phyloP scores from a whole-genome alignment of 75 land plant species.

The Adiantum capillusveneris region DNA sequence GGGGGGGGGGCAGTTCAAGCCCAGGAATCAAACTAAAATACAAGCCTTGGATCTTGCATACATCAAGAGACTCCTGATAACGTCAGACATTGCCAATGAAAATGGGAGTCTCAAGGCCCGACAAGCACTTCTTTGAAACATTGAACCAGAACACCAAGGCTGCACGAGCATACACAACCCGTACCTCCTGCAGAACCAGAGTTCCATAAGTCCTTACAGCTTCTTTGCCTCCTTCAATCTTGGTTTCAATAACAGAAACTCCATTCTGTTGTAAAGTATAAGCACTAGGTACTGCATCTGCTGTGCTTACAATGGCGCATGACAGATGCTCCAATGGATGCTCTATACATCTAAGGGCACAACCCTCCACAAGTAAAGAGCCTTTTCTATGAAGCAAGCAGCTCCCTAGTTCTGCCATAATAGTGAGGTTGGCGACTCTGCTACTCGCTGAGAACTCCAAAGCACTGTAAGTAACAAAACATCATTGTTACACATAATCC shows the following conservation, averaged over 20 bases:
- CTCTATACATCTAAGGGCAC: conserved; percentile 78
- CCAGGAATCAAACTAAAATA: no score
- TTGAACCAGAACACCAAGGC: conserved; percentile 91
- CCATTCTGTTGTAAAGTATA: conserved; percentile 26
- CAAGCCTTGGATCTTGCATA: no score
- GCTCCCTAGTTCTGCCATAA: conserved; percentile 89
- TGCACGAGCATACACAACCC: conserved; percentile 74
- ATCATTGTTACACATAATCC: no score
- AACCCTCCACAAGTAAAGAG: conserved; percentile 66
- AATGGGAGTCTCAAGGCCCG: no score
- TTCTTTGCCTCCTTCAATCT: conserved; percentile 89
- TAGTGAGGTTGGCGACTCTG: conserved; percentile 75
- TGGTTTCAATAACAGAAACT: conserved; percentile 66
- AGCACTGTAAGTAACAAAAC: conserved; percentile 59
- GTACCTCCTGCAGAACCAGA: conserved; percentile 70
- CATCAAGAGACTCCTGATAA: no score
- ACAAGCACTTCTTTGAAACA: conserved; percentile 14
- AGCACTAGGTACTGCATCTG: conserved; percentile 24
- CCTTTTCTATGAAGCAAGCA: conserved; percentile 92
- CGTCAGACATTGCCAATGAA: no score
- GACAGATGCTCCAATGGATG: conserved; percentile 87
- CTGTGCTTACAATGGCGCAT: conserved; percentile 80
- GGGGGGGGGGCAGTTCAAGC: no score
- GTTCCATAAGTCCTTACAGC: conserved; percentile 68
- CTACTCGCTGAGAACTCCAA: conserved; percentile 82